These are phyloP conservation scores for Leccinum incarnatum DNA, from an alignment of 768 basidiomycete genomes.

Conservation along the genomic window DNA sequence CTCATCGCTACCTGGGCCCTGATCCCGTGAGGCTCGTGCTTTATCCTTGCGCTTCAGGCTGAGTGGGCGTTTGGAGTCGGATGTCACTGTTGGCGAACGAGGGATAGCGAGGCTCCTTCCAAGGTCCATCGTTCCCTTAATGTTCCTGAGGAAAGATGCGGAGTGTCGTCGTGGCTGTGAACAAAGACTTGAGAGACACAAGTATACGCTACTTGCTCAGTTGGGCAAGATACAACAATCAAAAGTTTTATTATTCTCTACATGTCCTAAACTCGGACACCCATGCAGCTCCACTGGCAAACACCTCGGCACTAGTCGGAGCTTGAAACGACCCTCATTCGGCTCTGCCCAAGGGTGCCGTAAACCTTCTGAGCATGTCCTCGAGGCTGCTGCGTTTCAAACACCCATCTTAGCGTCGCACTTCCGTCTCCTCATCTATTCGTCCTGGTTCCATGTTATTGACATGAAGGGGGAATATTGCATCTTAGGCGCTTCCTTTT, in stretches of 20 bases:
- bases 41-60: conserved; percentile 54
- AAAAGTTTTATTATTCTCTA: background rate
- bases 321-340: background rate
- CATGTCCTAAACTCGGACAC: background rate
- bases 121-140: conserved; percentile 56
- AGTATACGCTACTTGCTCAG: conserved; percentile 6
- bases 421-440: conserved; percentile 18
- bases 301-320: conserved; percentile 14
- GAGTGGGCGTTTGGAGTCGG: conserved; percentile 50
- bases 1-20: conserved; percentile 26
- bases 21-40: conserved; percentile 20
- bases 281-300: background rate
- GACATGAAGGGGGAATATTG: conserved; percentile 74
- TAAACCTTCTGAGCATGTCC: conserved; percentile 19
- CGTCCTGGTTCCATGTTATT: conserved; percentile 20
- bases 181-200: conserved; percentile 22
- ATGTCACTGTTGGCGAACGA: conserved; percentile 25
- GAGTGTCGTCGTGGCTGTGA: conserved; percentile 25
- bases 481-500: conserved; percentile 64
- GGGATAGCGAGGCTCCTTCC: conserved; percentile 53
- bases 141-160: conserved; percentile 39
- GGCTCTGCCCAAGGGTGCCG: conserved; percentile 11
- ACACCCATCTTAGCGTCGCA: conserved; percentile 15
- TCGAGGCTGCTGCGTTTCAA: conserved; percentile 23
- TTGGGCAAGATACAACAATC: background rate